Base-by-base conservation (phyloP, 2,329 filamentous ascomycete genomes). In the Epichloe glyceriae region DNA sequence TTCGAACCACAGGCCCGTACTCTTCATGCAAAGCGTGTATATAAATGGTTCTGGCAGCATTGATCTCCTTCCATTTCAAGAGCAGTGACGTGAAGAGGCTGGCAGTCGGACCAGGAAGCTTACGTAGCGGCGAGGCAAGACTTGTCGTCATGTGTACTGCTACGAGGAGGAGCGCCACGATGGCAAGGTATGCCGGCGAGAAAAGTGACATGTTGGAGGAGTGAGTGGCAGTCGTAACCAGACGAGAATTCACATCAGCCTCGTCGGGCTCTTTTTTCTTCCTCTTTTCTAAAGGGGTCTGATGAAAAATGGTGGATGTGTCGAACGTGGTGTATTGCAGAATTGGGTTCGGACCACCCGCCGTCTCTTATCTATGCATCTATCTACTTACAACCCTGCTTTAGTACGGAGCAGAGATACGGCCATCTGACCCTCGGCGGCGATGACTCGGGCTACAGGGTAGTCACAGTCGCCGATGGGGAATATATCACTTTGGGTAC, bases 11-110 rank as follows among this genome's bases (percentile, higher is more conserved):
- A 1, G 64, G 62, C 5, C 73, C 73, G 54, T 73, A 72, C 40
- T 60, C 54, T 5, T 61, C 54, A 57, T 73, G 70, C 14, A 72
- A 58, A 5, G 38, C 38, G 83, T 83, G 78, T 33, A 82, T 70
- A 54, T 81, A 80, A 43, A 63, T 59, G 1, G 78, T 79, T 33
- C 78, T 68, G 20, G 67, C 66, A 34, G 72, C 74, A 35, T 65
- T 67, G 47, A 83, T 70, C 60, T 83, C 80, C 49, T 82, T 69
- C 67, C 70, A 78, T 57, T 76, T 79, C 47, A 81, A 62, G 1
- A 71, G 54, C 19, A 73, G 62, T 0, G 75, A 75, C 0, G 74
- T 78, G 57, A 78, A 71, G 33, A 70, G 68, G 19, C 76, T 71
- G 38, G 67, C 50, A 45, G 57, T 54, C 7, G 77, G 75, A 2